Evolutionary conservation across 2,329 filamentous ascomycete species (phyloP).

Genomic region (Huntiella savannae): DNA sequence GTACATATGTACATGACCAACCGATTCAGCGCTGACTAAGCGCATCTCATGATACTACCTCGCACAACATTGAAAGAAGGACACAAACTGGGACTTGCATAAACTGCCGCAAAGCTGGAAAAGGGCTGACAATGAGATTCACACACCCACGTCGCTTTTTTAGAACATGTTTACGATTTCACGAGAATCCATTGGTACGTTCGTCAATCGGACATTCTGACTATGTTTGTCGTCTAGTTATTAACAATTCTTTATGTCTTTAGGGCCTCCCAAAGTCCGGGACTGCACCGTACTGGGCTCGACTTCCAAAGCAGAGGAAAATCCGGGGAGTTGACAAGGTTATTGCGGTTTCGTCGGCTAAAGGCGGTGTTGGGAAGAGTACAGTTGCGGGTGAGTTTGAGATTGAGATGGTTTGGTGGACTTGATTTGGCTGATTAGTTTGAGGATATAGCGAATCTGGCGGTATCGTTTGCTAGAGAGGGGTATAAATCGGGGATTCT

Average conservation of each 20-base stretch:
- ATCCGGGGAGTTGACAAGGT: conserved; percentile 77
- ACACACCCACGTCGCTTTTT: conserved; percentile 23
- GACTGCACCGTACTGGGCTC: conserved; percentile 35
- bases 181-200: conserved; percentile 76
- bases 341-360: conserved; percentile 92
- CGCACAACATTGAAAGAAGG: no score
- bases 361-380: conserved; percentile 95
- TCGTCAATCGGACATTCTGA: conserved; percentile 6
- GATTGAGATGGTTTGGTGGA: neutral
- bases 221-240: neutral
- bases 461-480: conserved; percentile 64
- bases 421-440: neutral
- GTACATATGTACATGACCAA: no score
- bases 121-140: conserved; percentile 15
- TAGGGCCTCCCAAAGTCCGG: conserved; percentile 74
- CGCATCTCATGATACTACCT: no score
- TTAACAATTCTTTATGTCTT: neutral
- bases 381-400: conserved; percentile 56
- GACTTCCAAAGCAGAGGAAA: conserved; percentile 59
- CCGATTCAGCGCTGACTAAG: no score
- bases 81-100: no score
- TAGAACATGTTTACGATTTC: conserved; percentile 18
- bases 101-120: no score
- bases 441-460: conserved; percentile 45
- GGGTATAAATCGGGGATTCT: conserved; percentile 74